phyloP scores from a whole-genome alignment of 768 basidiomycete genomes.

The Lentinula raphanica region DNA sequence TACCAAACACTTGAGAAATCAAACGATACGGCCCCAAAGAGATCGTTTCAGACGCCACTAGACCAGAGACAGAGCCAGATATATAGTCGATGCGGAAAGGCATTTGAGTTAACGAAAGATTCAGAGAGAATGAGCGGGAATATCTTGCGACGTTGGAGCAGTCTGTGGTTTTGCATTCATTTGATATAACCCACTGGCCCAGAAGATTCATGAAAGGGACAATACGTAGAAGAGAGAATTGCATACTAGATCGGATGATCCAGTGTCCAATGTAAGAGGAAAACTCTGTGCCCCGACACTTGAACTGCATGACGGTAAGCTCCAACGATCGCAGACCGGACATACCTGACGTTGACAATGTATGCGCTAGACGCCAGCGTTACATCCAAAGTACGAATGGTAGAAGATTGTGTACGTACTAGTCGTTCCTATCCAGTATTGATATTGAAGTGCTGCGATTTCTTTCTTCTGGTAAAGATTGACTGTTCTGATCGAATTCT shows the following conservation, averaged over 20 bases:
- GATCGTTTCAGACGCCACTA: constrained; percentile 40
- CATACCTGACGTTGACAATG: constrained; percentile 8
- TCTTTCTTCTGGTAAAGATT: not conserved
- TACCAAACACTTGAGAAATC: constrained; percentile 44
- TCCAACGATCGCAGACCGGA: not conserved
- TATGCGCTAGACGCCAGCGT: constrained; percentile 4
- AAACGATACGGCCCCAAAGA: constrained; percentile 41
- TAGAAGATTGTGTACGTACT: not conserved
- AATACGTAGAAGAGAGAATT: not conserved
- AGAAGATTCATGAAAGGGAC: not conserved
- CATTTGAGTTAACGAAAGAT: constrained; percentile 25
- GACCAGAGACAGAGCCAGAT: constrained; percentile 43
- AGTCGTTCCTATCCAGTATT: not conserved
- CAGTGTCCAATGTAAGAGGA: constrained; percentile 47
- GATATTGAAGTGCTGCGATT: not conserved
- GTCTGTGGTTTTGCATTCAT: constrained; percentile 37
- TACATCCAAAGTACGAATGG: not conserved
- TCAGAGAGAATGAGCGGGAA: constrained; percentile 22
- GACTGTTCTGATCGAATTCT: not conserved
- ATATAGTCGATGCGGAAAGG: constrained; percentile 47
- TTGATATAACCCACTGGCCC: constrained; percentile 46
- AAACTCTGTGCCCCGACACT: constrained; percentile 41
- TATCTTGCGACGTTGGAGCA: constrained; percentile 41
- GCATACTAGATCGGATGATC: constrained; percentile 51
- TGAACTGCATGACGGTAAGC: not conserved